phyloP scores from a whole-genome alignment of 805 yeast genomes.

The Nakazawaea populi region DNA sequence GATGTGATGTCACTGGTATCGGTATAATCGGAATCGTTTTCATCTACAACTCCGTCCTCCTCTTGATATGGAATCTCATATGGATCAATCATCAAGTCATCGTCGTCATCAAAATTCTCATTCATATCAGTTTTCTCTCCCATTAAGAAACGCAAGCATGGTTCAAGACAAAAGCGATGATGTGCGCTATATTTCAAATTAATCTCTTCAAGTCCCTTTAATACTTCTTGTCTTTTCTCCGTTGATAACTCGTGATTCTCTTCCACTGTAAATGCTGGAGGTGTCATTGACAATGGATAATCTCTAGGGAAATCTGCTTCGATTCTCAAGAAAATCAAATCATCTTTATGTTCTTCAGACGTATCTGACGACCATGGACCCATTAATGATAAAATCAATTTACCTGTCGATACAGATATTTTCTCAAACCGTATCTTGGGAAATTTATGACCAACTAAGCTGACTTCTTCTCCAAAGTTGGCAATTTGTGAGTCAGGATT shows the following conservation, averaged over 20 bases:
- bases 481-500: slow-evolving; percentile 29
- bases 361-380: slow-evolving; percentile 63
- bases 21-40: slow-evolving; percentile 16
- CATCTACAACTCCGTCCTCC: not conserved
- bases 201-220: slow-evolving; percentile 46
- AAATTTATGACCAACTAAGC: slow-evolving; percentile 80
- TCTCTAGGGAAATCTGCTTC: slow-evolving; percentile 62
- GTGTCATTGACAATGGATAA: slow-evolving; percentile 55
- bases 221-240: slow-evolving; percentile 44
- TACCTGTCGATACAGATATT: slow-evolving; percentile 84
- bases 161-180: slow-evolving; percentile 71
- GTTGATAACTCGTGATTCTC: slow-evolving; percentile 65
- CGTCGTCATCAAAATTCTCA: slow-evolving; percentile 27
- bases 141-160: slow-evolving; percentile 65
- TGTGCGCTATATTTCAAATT: slow-evolving; percentile 48
- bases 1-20: slow-evolving; percentile 22
- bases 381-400: slow-evolving; percentile 63
- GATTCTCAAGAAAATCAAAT: slow-evolving; percentile 60
- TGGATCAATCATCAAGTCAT: slow-evolving; percentile 22
- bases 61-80: slow-evolving; percentile 22
- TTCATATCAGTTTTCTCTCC: slow-evolving; percentile 68
- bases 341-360: slow-evolving; percentile 29
- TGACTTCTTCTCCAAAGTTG: slow-evolving; percentile 88
- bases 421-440: slow-evolving; percentile 83
- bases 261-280: slow-evolving; percentile 63